Base-by-base conservation (phyloP, 768 basidiomycete genomes). In the Amanita polypyramis region DNA sequence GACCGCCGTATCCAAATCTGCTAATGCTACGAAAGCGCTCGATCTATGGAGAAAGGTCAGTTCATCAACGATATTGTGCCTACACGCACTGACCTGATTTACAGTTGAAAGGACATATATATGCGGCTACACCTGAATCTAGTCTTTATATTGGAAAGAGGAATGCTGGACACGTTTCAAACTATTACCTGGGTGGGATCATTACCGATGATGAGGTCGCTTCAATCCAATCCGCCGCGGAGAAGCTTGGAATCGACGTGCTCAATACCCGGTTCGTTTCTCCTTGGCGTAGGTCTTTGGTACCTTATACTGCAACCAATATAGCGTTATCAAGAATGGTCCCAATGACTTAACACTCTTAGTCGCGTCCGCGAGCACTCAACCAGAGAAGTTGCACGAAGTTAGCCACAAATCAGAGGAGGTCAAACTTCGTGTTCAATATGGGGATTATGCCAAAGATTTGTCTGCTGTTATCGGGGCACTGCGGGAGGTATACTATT, bases 111-210 rank as follows among this genome's bases (percentile, higher is more conserved):
- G 78, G 73, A 1, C 78, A 87, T 58, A 85, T 93, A 37, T 93
- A 90, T 60, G 68, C 80, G 2, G 55, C 71, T 10, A 58, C 64
- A 20, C 89, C 90, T 2, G 81, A 86, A 58, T 62, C 73, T 0
- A 76, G 72, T 43, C 70, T 89, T 49, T 81, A 76, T 61, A 83
- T 94, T 53, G 90, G 90, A 44, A 91, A 92, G 60, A 84, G 81
- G 37, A 70, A 64, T 45, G 69, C 78, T 17, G 90, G 90, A 0
- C 87, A 92, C 51, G 60, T 88, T 45, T 86, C 82, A 25, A 88
- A 90, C 60, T 94, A 93, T 62, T 94, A 94, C 59, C 77, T 82
- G 21, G 88, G 87, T 0, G 73, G 84, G 51, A 60, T 74, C 8
- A 77, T 84, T 17, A 72, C 74, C n/a, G 85, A 90, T 51, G 77